Conservation (phyloP, 2,329 filamentous ascomycete species). For the Calonectria pteridis region DNA sequence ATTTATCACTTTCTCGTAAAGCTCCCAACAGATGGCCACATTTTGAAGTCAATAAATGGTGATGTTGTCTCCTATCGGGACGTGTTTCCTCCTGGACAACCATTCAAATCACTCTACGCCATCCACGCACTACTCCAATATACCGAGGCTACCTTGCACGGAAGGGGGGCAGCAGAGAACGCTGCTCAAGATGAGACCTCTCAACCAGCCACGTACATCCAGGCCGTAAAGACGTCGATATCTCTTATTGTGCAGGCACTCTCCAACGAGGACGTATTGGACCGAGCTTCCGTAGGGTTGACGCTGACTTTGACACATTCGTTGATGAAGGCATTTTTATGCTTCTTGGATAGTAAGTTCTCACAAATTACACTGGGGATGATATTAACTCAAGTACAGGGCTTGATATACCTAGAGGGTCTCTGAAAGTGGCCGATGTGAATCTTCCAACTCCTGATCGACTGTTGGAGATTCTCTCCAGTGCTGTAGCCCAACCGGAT, state of each 20-base stretch:
- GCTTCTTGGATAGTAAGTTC: constrained; percentile 44
- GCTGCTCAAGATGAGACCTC: constrained; percentile 18
- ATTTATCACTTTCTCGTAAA: constrained; percentile 78
- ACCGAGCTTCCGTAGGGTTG: constrained; percentile 44
- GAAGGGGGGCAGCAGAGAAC: constrained; percentile 20
- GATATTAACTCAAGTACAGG: constrained; percentile 29
- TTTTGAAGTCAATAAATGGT: constrained; percentile 70
- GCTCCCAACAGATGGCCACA: constrained; percentile 75
- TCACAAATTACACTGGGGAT: background rate
- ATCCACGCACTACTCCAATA: constrained; percentile 75
- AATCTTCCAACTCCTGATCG: constrained; percentile 35
- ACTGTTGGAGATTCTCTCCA: constrained; percentile 45
- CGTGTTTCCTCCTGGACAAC: constrained; percentile 76
- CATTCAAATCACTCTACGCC: constrained; percentile 81
- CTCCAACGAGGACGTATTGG: constrained; percentile 66
- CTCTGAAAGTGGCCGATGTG: constrained; percentile 19
- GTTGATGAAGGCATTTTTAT: constrained; percentile 46
- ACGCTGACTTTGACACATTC: constrained; percentile 45
- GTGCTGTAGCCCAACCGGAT: constrained; percentile 36
- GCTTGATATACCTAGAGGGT: constrained; percentile 28
- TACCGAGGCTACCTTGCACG: constrained; percentile 60
- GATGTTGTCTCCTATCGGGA: constrained; percentile 65
- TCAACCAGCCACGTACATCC: constrained; percentile 44
- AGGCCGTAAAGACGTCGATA: constrained; percentile 60
- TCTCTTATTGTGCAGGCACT: constrained; percentile 71